These are phyloP conservation scores for Rhizopus microsporus DNA, from an alignment of 371 early-diverging fungal genomes.

Conservation along the genomic window DNA sequence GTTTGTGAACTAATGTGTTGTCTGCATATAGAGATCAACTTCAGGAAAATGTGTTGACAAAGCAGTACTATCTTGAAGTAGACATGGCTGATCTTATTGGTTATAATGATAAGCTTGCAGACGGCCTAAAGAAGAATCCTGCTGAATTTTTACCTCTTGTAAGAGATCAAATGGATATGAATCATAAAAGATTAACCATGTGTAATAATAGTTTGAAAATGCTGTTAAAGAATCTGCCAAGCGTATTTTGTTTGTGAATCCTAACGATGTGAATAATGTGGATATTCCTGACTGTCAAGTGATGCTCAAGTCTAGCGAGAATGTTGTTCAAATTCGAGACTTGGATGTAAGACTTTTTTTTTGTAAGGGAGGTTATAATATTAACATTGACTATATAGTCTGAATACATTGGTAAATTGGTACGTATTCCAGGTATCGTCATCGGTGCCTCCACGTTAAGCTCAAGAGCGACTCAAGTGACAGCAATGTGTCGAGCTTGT, in stretches of 20 bases:
- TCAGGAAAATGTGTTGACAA: conserved; percentile 75
- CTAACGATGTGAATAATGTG: conserved; percentile 29
- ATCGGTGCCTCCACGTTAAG: conserved; percentile 92
- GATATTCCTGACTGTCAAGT: conserved; percentile 87
- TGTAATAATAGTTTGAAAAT: conserved; percentile 76
- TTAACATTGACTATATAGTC: conserved; percentile 55
- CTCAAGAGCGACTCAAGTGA: conserved; percentile 86
- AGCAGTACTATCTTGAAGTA: conserved; percentile 81
- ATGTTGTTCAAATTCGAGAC: conserved; percentile 82
- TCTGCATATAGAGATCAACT: conserved; percentile 79
- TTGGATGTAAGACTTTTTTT: conserved; percentile 61
- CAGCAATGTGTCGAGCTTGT: conserved; percentile 88
- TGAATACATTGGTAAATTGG: conserved; percentile 89
- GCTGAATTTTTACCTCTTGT: conserved; percentile 82
- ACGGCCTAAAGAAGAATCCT: conserved; percentile 75
- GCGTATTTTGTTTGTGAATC: conserved; percentile 61
- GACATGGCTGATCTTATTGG: conserved; percentile 82
- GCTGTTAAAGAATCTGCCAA: conserved; percentile 76
- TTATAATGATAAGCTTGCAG: conserved; percentile 82
- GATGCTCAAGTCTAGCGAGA: conserved; percentile 80
- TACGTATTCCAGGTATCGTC: conserved; percentile 96
- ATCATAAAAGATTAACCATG: not conserved
- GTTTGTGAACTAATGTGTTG: no score
- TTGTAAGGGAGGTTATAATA: not conserved
- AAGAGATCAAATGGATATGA: conserved; percentile 8